phyloP scores from a whole-genome alignment of 1,284 basidiomycete species.

The Ceratobasidium papillatum region DNA sequence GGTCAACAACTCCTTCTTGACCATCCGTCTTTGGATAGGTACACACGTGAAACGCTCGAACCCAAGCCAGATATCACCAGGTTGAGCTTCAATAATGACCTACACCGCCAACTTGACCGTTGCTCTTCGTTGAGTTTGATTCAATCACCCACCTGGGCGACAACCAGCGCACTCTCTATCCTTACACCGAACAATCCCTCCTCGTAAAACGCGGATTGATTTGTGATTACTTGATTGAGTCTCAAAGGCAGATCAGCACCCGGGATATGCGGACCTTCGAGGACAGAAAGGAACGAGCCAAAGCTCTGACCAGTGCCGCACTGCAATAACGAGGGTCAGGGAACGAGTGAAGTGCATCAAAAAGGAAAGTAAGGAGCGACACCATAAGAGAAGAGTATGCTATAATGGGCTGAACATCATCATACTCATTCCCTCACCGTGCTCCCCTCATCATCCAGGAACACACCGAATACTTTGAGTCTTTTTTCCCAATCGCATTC shows the following conservation, averaged over 20 bases:
- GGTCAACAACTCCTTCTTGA: conserved; percentile 83
- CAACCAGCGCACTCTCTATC: conserved; percentile 83
- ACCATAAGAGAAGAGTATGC: conserved; percentile 44
- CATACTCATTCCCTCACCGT: conserved; percentile 47
- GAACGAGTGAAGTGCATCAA: too few relatives aligned
- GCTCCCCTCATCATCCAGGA: conserved; percentile 49
- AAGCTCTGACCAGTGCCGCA: conserved; percentile 87
- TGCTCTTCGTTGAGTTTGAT: not conserved
- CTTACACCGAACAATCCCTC: conserved; percentile 88
- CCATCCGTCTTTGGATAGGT: conserved; percentile 92
- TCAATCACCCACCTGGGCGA: conserved; percentile 72
- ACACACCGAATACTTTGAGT: conserved; percentile 70
- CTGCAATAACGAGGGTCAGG: conserved; percentile 72
- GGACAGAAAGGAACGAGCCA: conserved; percentile 69
- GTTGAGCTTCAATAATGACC: conserved; percentile 70
- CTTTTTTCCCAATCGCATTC: conserved; percentile 87
- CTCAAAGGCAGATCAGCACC: conserved; percentile 70
- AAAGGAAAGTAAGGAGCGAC: conserved; percentile 65
- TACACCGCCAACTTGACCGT: not conserved
- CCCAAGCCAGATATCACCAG: conserved; percentile 80
- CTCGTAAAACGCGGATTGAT: conserved; percentile 86
- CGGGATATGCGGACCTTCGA: conserved; percentile 67
- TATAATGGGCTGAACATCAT: conserved; percentile 49
- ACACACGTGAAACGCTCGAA: conserved; percentile 89
- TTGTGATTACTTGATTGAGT: conserved; percentile 88